Evolutionary conservation across 1,284 basidiomycete species (phyloP), one percentile per base, ranked within the genome.

Genomic region (Puccinia polysora): DNA sequence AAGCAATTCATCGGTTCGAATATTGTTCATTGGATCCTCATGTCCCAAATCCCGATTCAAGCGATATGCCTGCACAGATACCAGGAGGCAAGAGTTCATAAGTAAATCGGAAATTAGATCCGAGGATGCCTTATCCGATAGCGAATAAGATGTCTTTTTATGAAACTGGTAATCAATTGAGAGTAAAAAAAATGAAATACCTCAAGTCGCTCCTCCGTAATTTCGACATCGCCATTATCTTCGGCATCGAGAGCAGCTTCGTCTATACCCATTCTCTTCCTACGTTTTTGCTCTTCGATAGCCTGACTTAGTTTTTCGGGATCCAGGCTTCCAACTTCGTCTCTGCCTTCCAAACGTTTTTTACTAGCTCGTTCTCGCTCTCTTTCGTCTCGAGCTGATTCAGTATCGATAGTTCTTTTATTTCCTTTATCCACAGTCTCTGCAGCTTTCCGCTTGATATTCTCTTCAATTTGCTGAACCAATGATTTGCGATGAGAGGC

Each of bases 11-110:
- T 80, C 78, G 78, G 90, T 88, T 30, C 88, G 83, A 79, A 93
- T 90, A 76, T 89, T 89, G 38, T 88, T 88, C 89, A 94, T 92
- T 2, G 91, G 91, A 80, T 94, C 91, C 73, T 92, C 89, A 28
- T 83, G 81, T 84, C 76, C 84, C 81, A 80, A 79, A 7, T 75
- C 73, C 62, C 86, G 84, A 65, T 81, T 86, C 85, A 89, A 87
- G 63, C 91, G 84, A 80, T 93, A 94, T 20, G 87, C 87, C 86
- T 94, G 89, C 90, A 82, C 72, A 78, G 75, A 72, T 32, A 55
- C n/a, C 38, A 20, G 30, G n/a, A 45, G 55, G 73, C 59, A 65
- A 52, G 32, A 30, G 79, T 40, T 34, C 64, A 82, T 89, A 75
- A 78, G 90, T 89, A 92, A 73, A 97, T n/a, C n/a, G n/a, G n/a